Conservation (phyloP, 2,329 filamentous ascomycete species). For the Ophiocordyceps unilateralis region DNA sequence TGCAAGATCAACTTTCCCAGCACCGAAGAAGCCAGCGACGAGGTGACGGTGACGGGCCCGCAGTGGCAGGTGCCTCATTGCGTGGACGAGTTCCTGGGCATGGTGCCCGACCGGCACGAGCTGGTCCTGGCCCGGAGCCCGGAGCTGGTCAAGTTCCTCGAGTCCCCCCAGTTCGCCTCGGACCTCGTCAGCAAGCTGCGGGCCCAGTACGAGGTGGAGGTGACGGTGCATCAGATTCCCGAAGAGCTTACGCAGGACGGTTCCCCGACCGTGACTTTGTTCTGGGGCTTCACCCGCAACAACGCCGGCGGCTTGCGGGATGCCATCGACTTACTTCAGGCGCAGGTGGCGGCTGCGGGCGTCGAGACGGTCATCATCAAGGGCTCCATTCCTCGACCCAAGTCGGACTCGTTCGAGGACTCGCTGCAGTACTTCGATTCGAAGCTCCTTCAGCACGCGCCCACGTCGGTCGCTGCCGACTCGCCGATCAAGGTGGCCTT, state of each 20-base stretch:
- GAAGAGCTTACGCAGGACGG: conserved; percentile 41
- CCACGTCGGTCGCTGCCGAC: conserved; percentile 62
- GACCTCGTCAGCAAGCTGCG: conserved; percentile 75
- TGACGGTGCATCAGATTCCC: conserved; percentile 51
- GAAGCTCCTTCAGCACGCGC: conserved; percentile 86
- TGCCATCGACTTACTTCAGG: conserved; percentile 85
- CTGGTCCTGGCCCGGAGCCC: conserved; percentile 63
- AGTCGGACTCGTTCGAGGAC: conserved; percentile 97
- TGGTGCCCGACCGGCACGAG: conserved; percentile 94
- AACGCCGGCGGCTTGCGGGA: conserved; percentile 91
- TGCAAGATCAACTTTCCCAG: conserved; percentile 98
- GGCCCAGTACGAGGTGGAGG: conserved; percentile 79
- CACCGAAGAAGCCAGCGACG: conserved; percentile 91
- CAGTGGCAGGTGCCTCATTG: conserved; percentile 97
- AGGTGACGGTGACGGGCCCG: conserved; percentile 86
- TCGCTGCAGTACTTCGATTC: conserved; percentile 94
- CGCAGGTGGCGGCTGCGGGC: conserved; percentile 70
- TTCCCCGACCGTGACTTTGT: conserved; percentile 40
- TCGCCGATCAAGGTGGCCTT: conserved; percentile 79
- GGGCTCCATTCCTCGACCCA: conserved; percentile 90
- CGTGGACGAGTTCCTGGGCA: conserved; percentile 88
- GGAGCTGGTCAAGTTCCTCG: conserved; percentile 65
- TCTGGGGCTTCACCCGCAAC: conserved; percentile 84
- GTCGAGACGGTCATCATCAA: conserved; percentile 79
- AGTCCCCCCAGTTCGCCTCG: conserved; percentile 62